A percentile compares a stretch with the other conserved stretches of the same genome.
phyloP scores from a whole-genome alignment of 2,329 filamentous ascomycete species.

The Fusarium poae region DNA sequence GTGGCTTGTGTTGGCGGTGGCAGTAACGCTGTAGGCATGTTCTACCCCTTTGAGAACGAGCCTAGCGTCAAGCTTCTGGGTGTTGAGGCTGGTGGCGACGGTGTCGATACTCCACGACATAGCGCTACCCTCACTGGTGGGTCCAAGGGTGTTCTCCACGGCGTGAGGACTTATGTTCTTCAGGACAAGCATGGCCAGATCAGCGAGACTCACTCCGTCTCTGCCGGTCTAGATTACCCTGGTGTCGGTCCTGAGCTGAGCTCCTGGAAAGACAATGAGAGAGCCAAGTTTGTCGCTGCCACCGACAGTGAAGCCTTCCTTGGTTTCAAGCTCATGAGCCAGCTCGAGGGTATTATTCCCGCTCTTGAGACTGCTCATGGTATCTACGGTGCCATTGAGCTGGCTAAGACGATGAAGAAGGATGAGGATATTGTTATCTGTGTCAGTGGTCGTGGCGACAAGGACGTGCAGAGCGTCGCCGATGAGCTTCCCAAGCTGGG shows the following conservation, averaged over 20 bases:
- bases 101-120: conserved; percentile 86
- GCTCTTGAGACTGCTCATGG: conserved; percentile 95
- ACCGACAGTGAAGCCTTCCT: conserved; percentile 92
- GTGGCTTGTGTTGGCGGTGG: conserved; percentile 97
- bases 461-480: conserved; percentile 98
- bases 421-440: conserved; percentile 94
- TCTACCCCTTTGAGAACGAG: conserved; percentile 94
- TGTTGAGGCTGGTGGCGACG: conserved; percentile 95
- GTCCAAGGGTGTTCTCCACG: conserved; percentile 92
- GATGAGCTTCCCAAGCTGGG: conserved; percentile 91
- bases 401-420: conserved; percentile 93
- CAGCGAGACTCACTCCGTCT: conserved; percentile 93
- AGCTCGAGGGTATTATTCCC: conserved; percentile 96
- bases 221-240: conserved; percentile 95
- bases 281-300: conserved; percentile 89
- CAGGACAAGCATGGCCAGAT: conserved; percentile 96
- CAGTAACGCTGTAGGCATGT: conserved; percentile 97
- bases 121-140: conserved; percentile 89
- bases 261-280: conserved; percentile 89
- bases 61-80: conserved; percentile 87
- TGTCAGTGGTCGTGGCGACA: conserved; percentile 92
- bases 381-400: conserved; percentile 86
- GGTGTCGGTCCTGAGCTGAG: conserved; percentile 94
- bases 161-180: conserved; percentile 94
- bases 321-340: conserved; percentile 85